Evolutionary conservation across 495 filamentous ascomycete species (phyloP), one percentile per base, ranked within the genome.

Genomic region (Hypoxylon fuscum): DNA sequence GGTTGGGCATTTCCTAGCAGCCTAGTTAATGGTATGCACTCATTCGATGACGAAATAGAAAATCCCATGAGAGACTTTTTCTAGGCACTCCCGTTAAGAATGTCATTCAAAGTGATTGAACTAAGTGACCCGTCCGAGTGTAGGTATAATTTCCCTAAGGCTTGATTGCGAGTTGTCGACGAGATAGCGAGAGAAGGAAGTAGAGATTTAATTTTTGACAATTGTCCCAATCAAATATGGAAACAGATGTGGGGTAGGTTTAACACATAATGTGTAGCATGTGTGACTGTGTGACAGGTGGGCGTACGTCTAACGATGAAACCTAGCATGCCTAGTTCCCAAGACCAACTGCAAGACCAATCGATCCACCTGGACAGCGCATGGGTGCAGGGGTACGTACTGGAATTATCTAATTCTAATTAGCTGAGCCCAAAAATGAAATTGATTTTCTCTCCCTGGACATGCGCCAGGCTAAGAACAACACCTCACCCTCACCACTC

Each of bases 31-130:
- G 54, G 31, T 47, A 14, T 49, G 21, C 12, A 32, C 44, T 18
- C 25, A 6, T 32, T 25, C 29, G 22, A 65, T 65, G 62, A 65
- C 62, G 55, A 55, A 59, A 59, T 29, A 23, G 45, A n/a, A 37
- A 21, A 34, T 49, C 40, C 18, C 23, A 14, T 14, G 38, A 38
- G 7, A 38, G 3, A 15, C 3, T 34, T 31, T 4, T 27, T 4
- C 25, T 27, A 8, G 25, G 25, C 8, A 27, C 25, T 27, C n/a
- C n/a, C n/a, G n/a, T n/a, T n/a, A n/a, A n/a, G n/a, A n/a, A n/a
- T n/a, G n/a, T n/a, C n/a, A n/a, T n/a, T n/a, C n/a, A n/a, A n/a
- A n/a, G n/a, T 27, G 25, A 27, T 27, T 27, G 25, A 27, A 27
- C 25, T 4, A 27, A 27, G 8, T 27, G 25, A 27, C n/a, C n/a